Evolutionary conservation across 441 rosid genomes (phyloP).

Genomic region (Macaranga tanarius): DNA sequence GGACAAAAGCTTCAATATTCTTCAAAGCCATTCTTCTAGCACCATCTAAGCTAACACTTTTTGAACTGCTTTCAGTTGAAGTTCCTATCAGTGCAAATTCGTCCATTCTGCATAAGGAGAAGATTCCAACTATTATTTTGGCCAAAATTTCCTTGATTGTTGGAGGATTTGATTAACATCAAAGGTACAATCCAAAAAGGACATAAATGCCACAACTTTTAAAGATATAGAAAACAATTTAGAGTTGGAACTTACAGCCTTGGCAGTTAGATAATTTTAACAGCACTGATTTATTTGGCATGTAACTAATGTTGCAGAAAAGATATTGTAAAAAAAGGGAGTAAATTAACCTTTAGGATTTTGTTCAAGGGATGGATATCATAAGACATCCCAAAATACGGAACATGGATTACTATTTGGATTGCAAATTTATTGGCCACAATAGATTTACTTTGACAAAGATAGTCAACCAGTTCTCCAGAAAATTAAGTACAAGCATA

Average conservation of each 20-base stretch:
- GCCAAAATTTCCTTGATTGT: background rate
- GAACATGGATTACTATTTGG: background rate
- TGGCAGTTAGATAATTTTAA: background rate
- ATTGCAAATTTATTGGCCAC: background rate
- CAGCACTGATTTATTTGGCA: background rate
- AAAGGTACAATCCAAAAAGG: background rate
- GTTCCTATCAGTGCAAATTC: constrained; percentile 61
- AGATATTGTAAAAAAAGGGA: background rate
- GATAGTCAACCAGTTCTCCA: background rate
- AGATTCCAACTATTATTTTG: background rate
- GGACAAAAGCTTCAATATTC: constrained; percentile 69
- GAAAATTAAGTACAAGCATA: background rate
- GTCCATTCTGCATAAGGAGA: constrained; percentile 62
- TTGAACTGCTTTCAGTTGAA: constrained; percentile 65
- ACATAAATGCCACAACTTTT: background rate
- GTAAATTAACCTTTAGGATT: background rate
- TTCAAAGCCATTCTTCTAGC: constrained; percentile 82
- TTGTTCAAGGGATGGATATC: background rate
- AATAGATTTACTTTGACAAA: background rate
- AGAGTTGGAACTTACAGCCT: background rate
- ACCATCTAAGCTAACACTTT: constrained; percentile 76
- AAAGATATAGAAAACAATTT: background rate
- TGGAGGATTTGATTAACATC: background rate
- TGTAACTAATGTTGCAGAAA: background rate
- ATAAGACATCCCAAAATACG: background rate